Evolutionary conservation across 139 green algal species (phyloP).

Genomic region (Chlamydomonas incerta): DNA sequence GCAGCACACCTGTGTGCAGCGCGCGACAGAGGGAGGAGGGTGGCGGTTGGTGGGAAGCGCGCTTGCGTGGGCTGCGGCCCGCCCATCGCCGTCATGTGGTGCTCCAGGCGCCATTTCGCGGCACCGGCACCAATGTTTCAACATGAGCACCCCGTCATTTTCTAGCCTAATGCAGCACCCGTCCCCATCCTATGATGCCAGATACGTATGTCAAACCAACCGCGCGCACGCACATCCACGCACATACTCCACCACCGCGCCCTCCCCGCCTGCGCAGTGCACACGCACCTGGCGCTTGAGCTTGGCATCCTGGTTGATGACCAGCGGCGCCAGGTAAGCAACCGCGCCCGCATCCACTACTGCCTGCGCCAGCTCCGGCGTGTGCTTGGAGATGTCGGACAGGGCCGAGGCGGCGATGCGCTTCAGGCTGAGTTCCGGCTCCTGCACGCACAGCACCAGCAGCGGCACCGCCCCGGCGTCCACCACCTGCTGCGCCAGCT

Average conservation of each 20-base stretch:
- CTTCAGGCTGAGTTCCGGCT: slow-evolving; percentile 89
- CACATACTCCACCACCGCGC: too few relatives aligned
- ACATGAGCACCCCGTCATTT: too few relatives aligned
- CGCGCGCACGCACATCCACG: too few relatives aligned
- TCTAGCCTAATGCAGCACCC: too few relatives aligned
- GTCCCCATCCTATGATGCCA: too few relatives aligned
- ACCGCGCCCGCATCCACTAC: slow-evolving; percentile 90
- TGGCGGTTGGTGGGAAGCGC: too few relatives aligned
- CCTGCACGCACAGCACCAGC: slow-evolving; percentile 90
- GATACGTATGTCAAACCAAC: too few relatives aligned
- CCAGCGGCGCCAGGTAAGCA: slow-evolving; percentile 81
- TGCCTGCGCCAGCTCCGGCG: slow-evolving; percentile 85
- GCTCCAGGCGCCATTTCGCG: too few relatives aligned
- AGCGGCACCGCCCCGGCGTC: slow-evolving; percentile 82
- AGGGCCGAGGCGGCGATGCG: slow-evolving; percentile 84
- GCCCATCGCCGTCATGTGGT: too few relatives aligned
- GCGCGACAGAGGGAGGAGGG: too few relatives aligned
- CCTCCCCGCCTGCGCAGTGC: not conserved
- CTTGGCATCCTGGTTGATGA: slow-evolving; percentile 89
- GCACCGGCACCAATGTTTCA: too few relatives aligned
- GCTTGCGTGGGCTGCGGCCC: too few relatives aligned
- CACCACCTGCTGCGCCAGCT: slow-evolving; percentile 84
- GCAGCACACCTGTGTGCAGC: slow-evolving; percentile 86
- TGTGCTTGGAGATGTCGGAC: slow-evolving; percentile 91
- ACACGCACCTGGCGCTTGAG: slow-evolving; percentile 84